These are phyloP conservation scores for Kuraishia hungarica DNA, from an alignment of 805 yeast species.

Conservation along the genomic window DNA sequence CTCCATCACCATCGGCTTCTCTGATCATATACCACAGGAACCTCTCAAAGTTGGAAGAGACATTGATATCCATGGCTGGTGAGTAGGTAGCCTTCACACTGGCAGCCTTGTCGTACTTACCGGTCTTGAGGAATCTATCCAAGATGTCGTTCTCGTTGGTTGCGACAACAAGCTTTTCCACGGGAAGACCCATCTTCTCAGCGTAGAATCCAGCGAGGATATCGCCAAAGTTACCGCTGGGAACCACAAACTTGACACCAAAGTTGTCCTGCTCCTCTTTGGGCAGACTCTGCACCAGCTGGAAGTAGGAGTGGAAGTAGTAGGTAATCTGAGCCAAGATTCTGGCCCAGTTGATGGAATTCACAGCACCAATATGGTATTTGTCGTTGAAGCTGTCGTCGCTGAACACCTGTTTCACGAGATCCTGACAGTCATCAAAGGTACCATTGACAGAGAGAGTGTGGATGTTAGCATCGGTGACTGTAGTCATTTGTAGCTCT, in stretches of 20 bases:
- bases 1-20: constrained; percentile 51
- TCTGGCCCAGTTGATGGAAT: constrained; percentile 98
- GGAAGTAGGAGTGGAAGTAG: constrained; percentile 89
- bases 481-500: constrained; percentile 98
- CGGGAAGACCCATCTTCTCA: constrained; percentile 89
- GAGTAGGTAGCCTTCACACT: constrained; percentile 81
- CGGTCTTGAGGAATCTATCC: constrained; percentile 84
- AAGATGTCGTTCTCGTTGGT: constrained; percentile 94
- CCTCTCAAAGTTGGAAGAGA: constrained; percentile 94
- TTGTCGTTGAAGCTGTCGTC: constrained; percentile 80
- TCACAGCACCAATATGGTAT: constrained; percentile 95
- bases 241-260: constrained; percentile 81
- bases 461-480: constrained; percentile 85
- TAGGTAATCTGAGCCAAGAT: constrained; percentile 96
- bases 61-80: constrained; percentile 98
- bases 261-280: constrained; percentile 20
- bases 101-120: constrained; percentile 68
- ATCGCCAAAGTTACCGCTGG: constrained; percentile 98
- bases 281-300: constrained; percentile 34
- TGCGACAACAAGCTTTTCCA: constrained; percentile 80
- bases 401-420: constrained; percentile 88
- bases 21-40: constrained; percentile 89
- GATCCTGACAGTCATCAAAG: constrained; percentile 96
- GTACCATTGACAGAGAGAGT: constrained; percentile 93
- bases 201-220: constrained; percentile 96